Percentiles rank a stretch among this genome's conserved stretches.
Conservation (phyloP, 257 asterid genomes). For the Cordia subcordata region DNA sequence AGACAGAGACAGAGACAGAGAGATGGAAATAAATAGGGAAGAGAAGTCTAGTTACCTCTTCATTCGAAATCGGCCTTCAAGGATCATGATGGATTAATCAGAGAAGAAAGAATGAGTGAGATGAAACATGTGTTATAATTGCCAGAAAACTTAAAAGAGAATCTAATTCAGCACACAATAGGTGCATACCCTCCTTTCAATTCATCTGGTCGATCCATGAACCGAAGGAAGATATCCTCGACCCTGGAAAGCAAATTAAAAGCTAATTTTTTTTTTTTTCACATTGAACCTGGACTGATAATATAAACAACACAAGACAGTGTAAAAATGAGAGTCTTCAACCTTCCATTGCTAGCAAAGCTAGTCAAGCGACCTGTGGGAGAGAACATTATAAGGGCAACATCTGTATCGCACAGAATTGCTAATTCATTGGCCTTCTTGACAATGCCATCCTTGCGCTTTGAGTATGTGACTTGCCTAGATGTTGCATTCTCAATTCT, state of each 20-base stretch:
- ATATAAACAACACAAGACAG: background rate
- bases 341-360: constrained; percentile 62
- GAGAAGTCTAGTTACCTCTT: constrained; percentile 31
- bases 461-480: constrained; percentile 42
- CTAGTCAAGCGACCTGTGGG: constrained; percentile 52
- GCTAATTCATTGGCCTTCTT: constrained; percentile 67
- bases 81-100: constrained; percentile 1
- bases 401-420: constrained; percentile 54
- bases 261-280: background rate
- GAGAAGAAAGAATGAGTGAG: background rate
- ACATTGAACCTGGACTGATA: background rate
- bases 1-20: background rate
- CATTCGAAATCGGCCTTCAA: constrained; percentile 43
- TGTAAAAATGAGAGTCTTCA: background rate
- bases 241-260: constrained; percentile 28
- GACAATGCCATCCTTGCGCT: constrained; percentile 62
- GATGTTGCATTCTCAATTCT: constrained; percentile 43
- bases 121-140: background rate
- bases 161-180: background rate
- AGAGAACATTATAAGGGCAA: constrained; percentile 63
- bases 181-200: constrained; percentile 45
- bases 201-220: constrained; percentile 54
- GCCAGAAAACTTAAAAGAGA: background rate
- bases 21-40: background rate
- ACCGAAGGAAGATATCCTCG: constrained; percentile 60